A percentile compares a stretch with the other conserved stretches of the same genome.
These are phyloP conservation scores for Leishmania arabica DNA, from an alignment of 208 protist species.

Conservation along the genomic window DNA sequence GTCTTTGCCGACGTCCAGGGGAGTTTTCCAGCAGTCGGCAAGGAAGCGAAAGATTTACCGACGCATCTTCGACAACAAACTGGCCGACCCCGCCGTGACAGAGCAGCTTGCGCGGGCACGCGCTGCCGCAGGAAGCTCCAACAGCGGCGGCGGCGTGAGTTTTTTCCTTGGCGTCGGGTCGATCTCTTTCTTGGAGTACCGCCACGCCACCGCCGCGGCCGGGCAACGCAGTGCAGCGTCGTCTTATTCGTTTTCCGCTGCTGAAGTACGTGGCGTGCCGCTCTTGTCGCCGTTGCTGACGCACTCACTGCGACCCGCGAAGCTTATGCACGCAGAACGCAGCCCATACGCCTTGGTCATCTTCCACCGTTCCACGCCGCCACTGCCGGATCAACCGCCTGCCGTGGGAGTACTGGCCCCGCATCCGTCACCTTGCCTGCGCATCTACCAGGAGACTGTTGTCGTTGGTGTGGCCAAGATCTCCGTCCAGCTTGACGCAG, in stretches of 20 bases:
- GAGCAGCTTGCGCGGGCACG: conserved; percentile 2
- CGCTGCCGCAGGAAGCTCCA: neutral
- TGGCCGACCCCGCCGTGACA: conserved; percentile 23
- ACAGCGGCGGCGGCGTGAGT: neutral
- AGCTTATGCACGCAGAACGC: conserved; percentile 32
- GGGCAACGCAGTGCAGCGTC: conserved; percentile 1
- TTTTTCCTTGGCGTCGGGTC: conserved; percentile 30
- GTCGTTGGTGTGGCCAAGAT: conserved; percentile 34
- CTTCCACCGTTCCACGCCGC: conserved; percentile 24
- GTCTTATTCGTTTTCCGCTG: neutral
- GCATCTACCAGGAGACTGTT: conserved; percentile 28
- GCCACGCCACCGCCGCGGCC: conserved; percentile 2
- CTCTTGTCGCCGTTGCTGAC: neutral
- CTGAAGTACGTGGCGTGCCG: neutral
- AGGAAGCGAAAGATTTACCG: conserved; percentile 33
- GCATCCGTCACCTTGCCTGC: neutral
- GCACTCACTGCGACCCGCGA: conserved; percentile 16
- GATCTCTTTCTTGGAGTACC: conserved; percentile 34
- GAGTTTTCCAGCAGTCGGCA: conserved; percentile 20
- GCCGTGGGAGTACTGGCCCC: neutral
- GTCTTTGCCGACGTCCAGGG: conserved; percentile 1
- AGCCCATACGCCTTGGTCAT: conserved; percentile 36
- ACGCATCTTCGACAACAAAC: conserved; percentile 33
- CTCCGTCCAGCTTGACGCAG: conserved; percentile 24
- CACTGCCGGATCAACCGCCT: conserved; percentile 6